These are phyloP conservation scores for Botrytis galanthina DNA, from an alignment of 2,329 filamentous ascomycete genomes.

Conservation along the genomic window DNA sequence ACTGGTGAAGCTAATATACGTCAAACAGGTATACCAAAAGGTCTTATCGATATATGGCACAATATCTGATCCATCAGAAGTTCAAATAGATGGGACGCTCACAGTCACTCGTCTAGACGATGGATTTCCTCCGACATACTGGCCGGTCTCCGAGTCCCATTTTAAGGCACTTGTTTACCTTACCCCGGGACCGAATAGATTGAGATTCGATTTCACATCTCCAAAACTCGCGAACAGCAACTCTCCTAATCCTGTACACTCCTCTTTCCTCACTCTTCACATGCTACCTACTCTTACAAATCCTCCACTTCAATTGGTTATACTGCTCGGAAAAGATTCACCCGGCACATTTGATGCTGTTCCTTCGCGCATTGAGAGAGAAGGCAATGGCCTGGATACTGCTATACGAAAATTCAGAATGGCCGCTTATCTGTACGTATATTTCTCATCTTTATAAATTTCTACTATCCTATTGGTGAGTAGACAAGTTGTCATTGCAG, in stretches of 20 bases:
- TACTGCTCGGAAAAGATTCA: conserved; percentile 85
- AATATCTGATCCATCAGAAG: conserved; percentile 68
- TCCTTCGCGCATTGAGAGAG: conserved; percentile 70
- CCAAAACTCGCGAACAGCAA: conserved; percentile 73
- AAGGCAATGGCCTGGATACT: conserved; percentile 77
- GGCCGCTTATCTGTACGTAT: conserved; percentile 70
- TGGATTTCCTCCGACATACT: conserved; percentile 75
- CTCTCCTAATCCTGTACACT: conserved; percentile 68
- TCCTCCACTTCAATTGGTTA: conserved; percentile 85
- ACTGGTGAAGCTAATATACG: conserved; percentile 22
- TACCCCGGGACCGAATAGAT: conserved; percentile 82
- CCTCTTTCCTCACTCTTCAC: conserved; percentile 77
- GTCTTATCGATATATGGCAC: conserved; percentile 78
- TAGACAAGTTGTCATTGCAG: neutral
- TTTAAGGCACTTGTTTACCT: conserved; percentile 92
- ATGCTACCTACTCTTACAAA: conserved; percentile 76
- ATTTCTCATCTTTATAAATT: neutral
- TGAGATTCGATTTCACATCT: conserved; percentile 84
- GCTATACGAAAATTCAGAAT: conserved; percentile 90
- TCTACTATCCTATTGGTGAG: neutral
- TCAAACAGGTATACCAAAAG: conserved; percentile 79
- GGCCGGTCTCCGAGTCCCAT: conserved; percentile 85
- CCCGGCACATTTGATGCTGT: conserved; percentile 79
- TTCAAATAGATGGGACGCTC: conserved; percentile 72
- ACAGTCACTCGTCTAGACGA: conserved; percentile 82